These are phyloP conservation scores for Chytriomyces sp. DNA, from an alignment of 192 early-diverging fungal species.

Conservation along the genomic window DNA sequence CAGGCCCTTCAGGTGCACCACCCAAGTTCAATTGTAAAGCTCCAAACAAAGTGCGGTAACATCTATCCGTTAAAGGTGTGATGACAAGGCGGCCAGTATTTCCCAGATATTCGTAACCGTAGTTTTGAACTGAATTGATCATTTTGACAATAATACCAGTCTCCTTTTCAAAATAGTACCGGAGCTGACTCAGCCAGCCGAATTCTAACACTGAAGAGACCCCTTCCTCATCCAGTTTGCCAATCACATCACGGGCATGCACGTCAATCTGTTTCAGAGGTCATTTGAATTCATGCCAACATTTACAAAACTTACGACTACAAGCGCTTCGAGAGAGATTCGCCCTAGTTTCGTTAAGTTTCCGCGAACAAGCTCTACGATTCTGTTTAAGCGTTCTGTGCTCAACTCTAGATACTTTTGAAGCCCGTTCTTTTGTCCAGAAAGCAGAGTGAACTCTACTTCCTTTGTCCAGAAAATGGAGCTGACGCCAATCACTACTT, in stretches of 20 bases:
- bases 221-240: constrained; percentile 49
- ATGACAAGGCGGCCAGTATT: constrained; percentile 63
- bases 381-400: constrained; percentile 49
- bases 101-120: constrained; percentile 66
- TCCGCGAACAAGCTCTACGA: constrained; percentile 62
- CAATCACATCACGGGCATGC: constrained; percentile 61
- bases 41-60: constrained; percentile 63
- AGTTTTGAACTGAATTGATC: constrained; percentile 67
- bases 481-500: constrained; percentile 61
- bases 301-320: constrained; percentile 56
- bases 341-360: constrained; percentile 52
- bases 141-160: constrained; percentile 59
- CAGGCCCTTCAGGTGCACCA: constrained; percentile 65
- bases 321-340: constrained; percentile 57
- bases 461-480: constrained; percentile 64
- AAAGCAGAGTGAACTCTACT: constrained; percentile 56
- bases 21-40: constrained; percentile 63
- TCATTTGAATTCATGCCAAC: background rate
- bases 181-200: constrained; percentile 58
- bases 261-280: constrained; percentile 55
- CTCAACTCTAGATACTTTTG: constrained; percentile 52
- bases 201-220: constrained; percentile 51
- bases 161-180: constrained; percentile 65
- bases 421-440: constrained; percentile 49
- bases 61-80: constrained; percentile 62